Evolutionary conservation across 164 flowering plant species (phyloP).

Genomic region (Nymphaea thermarum): DNA sequence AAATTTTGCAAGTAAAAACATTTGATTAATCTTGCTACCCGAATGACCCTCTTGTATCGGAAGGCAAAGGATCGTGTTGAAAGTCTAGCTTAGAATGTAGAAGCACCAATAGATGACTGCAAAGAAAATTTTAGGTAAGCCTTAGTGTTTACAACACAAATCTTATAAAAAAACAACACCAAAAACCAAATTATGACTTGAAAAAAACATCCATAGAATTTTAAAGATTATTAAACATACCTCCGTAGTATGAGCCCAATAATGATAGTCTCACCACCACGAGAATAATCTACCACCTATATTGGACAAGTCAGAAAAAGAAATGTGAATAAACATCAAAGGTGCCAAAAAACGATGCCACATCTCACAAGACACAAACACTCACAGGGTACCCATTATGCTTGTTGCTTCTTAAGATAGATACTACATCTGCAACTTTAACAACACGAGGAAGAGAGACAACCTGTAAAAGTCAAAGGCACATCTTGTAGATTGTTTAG

Average conservation of each 20-base stretch:
- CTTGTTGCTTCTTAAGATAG: slow-evolving; percentile 52
- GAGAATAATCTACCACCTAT: slow-evolving; percentile 75
- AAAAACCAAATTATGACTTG: background rate
- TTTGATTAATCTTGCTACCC: slow-evolving; percentile 22
- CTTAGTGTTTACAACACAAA: background rate
- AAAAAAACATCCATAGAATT: slow-evolving; percentile 1
- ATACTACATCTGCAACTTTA: slow-evolving; percentile 70
- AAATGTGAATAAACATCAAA: background rate
- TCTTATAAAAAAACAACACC: background rate
- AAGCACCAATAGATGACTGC: slow-evolving; percentile 87
- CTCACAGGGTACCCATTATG: slow-evolving; percentile 97
- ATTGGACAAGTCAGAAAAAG: background rate
- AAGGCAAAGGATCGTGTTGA: slow-evolving; percentile 79
- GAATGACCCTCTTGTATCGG: slow-evolving; percentile 43
- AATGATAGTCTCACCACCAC: slow-evolving; percentile 73
- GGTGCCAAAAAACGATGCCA: background rate
- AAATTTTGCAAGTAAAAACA: background rate
- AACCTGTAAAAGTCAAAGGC: slow-evolving; percentile 36
- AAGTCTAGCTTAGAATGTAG: slow-evolving; percentile 90
- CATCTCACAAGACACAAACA: slow-evolving; percentile 1
- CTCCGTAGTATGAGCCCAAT: slow-evolving; percentile 90
- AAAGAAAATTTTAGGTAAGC: background rate
- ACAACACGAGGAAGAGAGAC: slow-evolving; percentile 67
- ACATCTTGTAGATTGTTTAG: background rate
- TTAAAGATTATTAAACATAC: slow-evolving; percentile 17